Conservation (phyloP, 176 grass and related monocot species). For the Avena insularis region DNA sequence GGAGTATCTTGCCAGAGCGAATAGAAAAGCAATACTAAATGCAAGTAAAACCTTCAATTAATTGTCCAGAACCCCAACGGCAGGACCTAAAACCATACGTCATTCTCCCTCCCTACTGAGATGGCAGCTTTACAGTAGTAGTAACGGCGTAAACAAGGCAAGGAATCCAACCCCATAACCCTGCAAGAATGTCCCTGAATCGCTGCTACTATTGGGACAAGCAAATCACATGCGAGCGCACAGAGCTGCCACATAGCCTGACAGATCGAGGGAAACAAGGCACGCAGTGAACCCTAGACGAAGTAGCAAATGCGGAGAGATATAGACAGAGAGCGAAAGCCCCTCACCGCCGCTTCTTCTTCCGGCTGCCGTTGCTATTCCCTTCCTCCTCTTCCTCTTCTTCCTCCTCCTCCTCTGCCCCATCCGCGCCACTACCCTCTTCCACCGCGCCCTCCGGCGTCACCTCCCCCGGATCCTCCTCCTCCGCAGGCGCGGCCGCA, state of each 20-base stretch:
- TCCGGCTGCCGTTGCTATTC: constrained; percentile 45
- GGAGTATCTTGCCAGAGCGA: background rate
- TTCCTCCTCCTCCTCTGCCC: constrained; percentile 46
- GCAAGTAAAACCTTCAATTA: constrained; percentile 15
- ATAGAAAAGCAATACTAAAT: constrained; percentile 29
- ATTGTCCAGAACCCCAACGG: constrained; percentile 11
- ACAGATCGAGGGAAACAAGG: constrained; percentile 31
- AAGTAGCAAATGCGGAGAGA: constrained; percentile 31
- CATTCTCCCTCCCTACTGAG: background rate
- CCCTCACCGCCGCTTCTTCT: constrained; percentile 81
- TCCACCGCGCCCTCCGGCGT: constrained; percentile 43
- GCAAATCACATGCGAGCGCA: background rate
- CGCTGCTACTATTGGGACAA: background rate
- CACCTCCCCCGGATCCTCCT: constrained; percentile 40
- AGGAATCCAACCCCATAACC: constrained; percentile 20
- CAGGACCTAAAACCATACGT: background rate
- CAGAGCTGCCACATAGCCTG: constrained; percentile 3
- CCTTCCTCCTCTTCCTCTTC: constrained; percentile 42
- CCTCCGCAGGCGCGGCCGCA: constrained; percentile 30
- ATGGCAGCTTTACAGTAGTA: background rate
- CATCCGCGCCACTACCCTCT: constrained; percentile 32
- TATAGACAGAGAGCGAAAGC: constrained; percentile 24
- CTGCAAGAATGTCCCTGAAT: constrained; percentile 24
- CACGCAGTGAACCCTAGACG: constrained; percentile 20
- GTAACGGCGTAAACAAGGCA: background rate